These are phyloP conservation scores for Ophiostoma piceae DNA, from an alignment of 2,329 filamentous ascomycete species.

Conservation along the genomic window DNA sequence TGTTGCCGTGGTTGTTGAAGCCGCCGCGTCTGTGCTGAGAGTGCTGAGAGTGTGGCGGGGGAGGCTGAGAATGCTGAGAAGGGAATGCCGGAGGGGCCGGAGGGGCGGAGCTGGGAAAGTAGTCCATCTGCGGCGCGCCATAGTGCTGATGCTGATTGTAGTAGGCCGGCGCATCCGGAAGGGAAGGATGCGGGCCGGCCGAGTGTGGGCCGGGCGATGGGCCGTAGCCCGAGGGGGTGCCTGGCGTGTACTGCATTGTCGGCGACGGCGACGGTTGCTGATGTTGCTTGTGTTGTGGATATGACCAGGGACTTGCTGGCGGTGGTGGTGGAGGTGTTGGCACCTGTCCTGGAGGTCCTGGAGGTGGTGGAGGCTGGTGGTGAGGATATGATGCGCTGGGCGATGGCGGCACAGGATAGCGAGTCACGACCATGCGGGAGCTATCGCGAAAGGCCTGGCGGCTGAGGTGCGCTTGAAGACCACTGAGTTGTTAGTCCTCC, in stretches of 20 bases:
- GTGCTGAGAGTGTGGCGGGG: constrained; percentile 21
- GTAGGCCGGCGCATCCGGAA: constrained; percentile 16
- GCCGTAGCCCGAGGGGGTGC: constrained; percentile 18
- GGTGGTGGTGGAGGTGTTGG: not conserved
- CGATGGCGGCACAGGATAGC: constrained; percentile 37
- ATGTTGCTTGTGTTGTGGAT: constrained; percentile 22
- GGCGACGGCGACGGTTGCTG: constrained; percentile 27
- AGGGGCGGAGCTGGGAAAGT: constrained; percentile 26
- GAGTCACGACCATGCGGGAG: constrained; percentile 35
- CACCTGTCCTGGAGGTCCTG: not conserved
- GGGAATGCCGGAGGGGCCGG: no score
- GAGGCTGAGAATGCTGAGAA: not conserved
- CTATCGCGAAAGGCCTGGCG: constrained; percentile 25
- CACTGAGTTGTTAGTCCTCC: constrained; percentile 23
- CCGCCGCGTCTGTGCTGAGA: not conserved
- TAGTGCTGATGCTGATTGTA: constrained; percentile 26
- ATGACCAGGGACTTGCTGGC: constrained; percentile 15
- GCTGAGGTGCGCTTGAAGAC: constrained; percentile 29
- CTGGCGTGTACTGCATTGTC: constrained; percentile 20
- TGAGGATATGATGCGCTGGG: constrained; percentile 19
- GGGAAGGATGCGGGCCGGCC: constrained; percentile 12
- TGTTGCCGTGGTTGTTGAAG: not conserved
- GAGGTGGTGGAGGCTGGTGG: constrained; percentile 27
- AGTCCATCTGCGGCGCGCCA: constrained; percentile 21
- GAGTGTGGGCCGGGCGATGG: not conserved